Conservation (phyloP, 768 basidiomycete species). For the Leucosporidium creatinivorum region DNA sequence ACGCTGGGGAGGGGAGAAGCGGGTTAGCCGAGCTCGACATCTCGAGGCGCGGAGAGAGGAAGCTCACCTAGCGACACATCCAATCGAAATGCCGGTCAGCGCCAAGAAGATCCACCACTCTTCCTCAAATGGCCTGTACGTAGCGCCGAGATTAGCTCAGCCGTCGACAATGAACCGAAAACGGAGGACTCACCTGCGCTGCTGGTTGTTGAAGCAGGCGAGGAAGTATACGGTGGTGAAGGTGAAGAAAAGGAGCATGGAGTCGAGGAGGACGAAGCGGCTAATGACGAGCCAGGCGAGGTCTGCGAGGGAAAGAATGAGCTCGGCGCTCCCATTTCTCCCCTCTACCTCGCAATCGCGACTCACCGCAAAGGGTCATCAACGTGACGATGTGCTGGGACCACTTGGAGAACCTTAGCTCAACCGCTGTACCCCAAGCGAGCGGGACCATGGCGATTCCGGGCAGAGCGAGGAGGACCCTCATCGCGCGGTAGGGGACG, state of each 20-base stretch:
- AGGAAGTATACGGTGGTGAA: conserved; percentile 92
- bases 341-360: conserved; percentile 3
- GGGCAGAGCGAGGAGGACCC: conserved; percentile 86
- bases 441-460: conserved; percentile 93
- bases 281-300: conserved; percentile 95
- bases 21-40: background rate
- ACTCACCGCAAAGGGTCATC: conserved; percentile 84
- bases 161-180: background rate
- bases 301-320: conserved; percentile 50
- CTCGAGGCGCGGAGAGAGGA: background rate
- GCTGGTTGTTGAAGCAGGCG: conserved; percentile 94
- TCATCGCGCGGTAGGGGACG: conserved; percentile 90
- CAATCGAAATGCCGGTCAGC: conserved; percentile 90
- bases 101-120: conserved; percentile 98
- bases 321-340: background rate
- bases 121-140: conserved; percentile 72
- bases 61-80: conserved; percentile 77
- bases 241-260: conserved; percentile 98
- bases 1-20: conserved; percentile 51
- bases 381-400: conserved; percentile 85
- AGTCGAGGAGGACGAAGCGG: conserved; percentile 92
- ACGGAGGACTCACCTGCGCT: conserved; percentile 65
- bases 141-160: background rate
- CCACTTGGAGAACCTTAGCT: conserved; percentile 82
- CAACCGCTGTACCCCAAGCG: conserved; percentile 92